Conservation (phyloP, 1,284 basidiomycete genomes). For the Veloporphyrellus conicus region DNA sequence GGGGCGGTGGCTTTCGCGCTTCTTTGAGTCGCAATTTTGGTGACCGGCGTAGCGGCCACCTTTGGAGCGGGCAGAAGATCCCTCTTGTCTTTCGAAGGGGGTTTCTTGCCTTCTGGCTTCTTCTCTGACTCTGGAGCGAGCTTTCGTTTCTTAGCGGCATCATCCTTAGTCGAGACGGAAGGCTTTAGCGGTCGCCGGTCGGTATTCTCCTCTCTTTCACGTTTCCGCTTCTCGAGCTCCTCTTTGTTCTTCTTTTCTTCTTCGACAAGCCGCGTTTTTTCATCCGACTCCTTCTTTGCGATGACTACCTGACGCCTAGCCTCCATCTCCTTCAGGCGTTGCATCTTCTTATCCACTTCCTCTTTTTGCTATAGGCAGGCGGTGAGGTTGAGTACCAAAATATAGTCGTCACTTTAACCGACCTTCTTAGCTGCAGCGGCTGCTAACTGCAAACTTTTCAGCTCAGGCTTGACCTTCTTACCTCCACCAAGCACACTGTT, state of each 20-base stretch:
- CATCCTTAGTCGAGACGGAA: conserved; percentile 48
- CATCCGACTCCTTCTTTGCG: conserved; percentile 76
- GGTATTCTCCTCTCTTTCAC: conserved; percentile 69
- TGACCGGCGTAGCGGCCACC: conserved; percentile 37
- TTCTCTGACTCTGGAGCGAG: conserved; percentile 51
- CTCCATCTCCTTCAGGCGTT: conserved; percentile 75
- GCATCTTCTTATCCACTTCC: conserved; percentile 74
- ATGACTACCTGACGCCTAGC: conserved; percentile 64
- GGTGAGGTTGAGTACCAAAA: conserved; percentile 7
- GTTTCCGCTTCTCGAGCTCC: conserved; percentile 65
- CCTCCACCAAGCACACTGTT: conserved; percentile 58
- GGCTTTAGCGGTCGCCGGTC: conserved; percentile 56
- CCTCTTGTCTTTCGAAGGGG: conserved; percentile 44
- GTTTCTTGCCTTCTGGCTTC: conserved; percentile 57
- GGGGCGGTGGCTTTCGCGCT: conserved; percentile 16
- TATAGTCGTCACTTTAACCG: conserved; percentile 9
- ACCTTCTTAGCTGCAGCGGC: conserved; percentile 82
- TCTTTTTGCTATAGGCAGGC: conserved; percentile 68
- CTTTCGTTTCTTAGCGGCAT: conserved; percentile 67
- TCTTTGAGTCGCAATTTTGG: conserved; percentile 29
- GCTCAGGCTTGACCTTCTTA: conserved; percentile 64
- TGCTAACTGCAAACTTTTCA: conserved; percentile 81
- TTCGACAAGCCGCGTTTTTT: conserved; percentile 58
- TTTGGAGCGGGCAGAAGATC: conserved; percentile 29
- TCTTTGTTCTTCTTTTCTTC: conserved; percentile 69